phyloP scores from a whole-genome alignment of 768 basidiomycete species.

The Pulveroboletus sp. region DNA sequence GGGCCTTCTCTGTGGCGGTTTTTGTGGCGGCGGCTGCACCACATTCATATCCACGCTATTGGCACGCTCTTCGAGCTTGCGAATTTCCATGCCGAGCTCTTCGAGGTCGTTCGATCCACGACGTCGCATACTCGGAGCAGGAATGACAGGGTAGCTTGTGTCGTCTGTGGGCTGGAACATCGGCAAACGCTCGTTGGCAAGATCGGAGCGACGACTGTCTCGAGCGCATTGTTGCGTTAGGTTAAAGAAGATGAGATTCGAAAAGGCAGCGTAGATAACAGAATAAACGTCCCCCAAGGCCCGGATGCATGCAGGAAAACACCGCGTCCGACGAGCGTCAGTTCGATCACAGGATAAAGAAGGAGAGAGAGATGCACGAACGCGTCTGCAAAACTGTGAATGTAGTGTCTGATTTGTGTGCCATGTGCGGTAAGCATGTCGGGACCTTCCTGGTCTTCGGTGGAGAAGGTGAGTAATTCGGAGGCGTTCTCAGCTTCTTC shows the following conservation, averaged over 20 bases:
- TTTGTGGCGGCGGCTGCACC: neutral
- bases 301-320: neutral
- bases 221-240: no score
- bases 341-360: neutral
- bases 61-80: constrained; percentile 54
- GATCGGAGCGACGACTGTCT: constrained; percentile 62
- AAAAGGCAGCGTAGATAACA: neutral
- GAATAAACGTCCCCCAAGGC: neutral
- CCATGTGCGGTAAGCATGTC: constrained; percentile 64
- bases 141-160: constrained; percentile 42
- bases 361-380: constrained; percentile 35
- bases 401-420: constrained; percentile 51
- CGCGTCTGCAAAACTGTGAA: constrained; percentile 75
- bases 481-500: constrained; percentile 78
- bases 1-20: constrained; percentile 23
- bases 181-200: constrained; percentile 72
- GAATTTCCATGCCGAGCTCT: constrained; percentile 60
- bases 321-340: neutral
- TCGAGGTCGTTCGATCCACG: constrained; percentile 39
- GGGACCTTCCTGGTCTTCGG: constrained; percentile 37
- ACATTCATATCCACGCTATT: constrained; percentile 25
- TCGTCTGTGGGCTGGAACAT: constrained; percentile 38
- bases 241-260: neutral
- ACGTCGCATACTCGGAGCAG: constrained; percentile 60
- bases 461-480: constrained; percentile 45